Evolutionary conservation across 345 rosid species (phyloP), one percentile per base, ranked within the genome.

Genomic region (Eucalyptus sp.): DNA sequence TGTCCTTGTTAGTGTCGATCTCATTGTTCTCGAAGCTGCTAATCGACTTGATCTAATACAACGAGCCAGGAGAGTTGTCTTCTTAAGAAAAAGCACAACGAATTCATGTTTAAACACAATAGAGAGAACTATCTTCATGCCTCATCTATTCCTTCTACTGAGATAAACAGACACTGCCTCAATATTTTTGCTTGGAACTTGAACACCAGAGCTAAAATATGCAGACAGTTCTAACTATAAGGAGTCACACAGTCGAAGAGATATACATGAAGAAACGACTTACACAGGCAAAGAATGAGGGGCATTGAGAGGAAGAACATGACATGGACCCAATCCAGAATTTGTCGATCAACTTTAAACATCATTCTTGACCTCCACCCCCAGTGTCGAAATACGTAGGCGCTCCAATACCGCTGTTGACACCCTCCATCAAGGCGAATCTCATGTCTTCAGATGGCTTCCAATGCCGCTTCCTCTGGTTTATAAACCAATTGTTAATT

Each of bases 381-480:
- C 85, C 48, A 48, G 86, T n/a, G n/a, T 90, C 86, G 2, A 89
- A 90, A 91, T 68, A 93, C 12, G 89, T 5, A 3, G 90, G 33
- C 12, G 24, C 86, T 48, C 86, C 90, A 0, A 33, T 50, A 86
- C 85, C 84, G 37, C 87, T 51, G 7, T 90, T 10, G 46, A 89
- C 92, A 25, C 92, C 93, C 56, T 92, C 95, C 91, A 89, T 50
- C n/a, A 94, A 90, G 33, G 96, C 94, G 37, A 89, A 91, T 62
- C 91, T 92, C 93, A 94, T 93, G 52, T 96, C 96, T 68, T 95
- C 96, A 4, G 95, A 91, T 33, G 97, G 96, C 86, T 93, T 96
- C 97, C 97, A 96, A 56, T 96, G 96, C 84, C 97, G 88, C 89
- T 95, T 95, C 93, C 97, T 94, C 87, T 95, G 96, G 92, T 95